A percentile compares a stretch with the other conserved stretches of the same genome.
Conservation (phyloP, 768 basidiomycete species). For the Pleurotus pulmonarius region DNA sequence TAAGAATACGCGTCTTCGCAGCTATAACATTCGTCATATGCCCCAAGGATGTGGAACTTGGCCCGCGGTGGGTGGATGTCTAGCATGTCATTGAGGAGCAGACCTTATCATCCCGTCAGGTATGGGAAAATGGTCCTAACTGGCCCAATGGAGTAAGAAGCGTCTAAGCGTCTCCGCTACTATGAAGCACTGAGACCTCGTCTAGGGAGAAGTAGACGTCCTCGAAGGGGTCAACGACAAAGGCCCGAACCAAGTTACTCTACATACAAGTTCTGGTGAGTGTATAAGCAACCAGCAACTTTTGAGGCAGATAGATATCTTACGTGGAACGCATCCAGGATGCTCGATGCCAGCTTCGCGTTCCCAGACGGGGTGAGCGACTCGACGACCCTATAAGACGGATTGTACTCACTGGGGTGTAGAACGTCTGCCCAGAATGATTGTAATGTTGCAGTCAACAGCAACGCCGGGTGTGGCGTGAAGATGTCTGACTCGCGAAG, state of each 20-base stretch:
- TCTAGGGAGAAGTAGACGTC: slow-evolving; percentile 45
- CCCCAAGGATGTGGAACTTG: slow-evolving; percentile 51
- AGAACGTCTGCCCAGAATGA: slow-evolving; percentile 32
- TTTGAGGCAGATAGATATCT: neutral
- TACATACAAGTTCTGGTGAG: slow-evolving; percentile 51
- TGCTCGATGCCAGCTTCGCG: slow-evolving; percentile 42
- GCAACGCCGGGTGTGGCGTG: slow-evolving; percentile 54
- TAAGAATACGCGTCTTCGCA: neutral
- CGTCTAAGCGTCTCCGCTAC: neutral
- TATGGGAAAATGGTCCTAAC: slow-evolving; percentile 26
- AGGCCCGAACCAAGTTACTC: slow-evolving; percentile 44
- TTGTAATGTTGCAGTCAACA: slow-evolving; percentile 39
- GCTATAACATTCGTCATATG: slow-evolving; percentile 43
- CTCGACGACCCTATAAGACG: neutral
- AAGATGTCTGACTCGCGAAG: slow-evolving; percentile 27
- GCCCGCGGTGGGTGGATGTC: slow-evolving; percentile 36
- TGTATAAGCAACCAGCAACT: neutral
- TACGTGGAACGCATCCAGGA: slow-evolving; percentile 16
- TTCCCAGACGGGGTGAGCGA: slow-evolving; percentile 35
- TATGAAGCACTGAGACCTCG: neutral
- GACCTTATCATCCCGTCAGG: slow-evolving; percentile 9
- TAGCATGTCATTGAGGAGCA: too few relatives aligned
- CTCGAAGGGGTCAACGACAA: slow-evolving; percentile 58
- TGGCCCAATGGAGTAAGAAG: slow-evolving; percentile 24
- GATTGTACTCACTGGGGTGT: neutral